Evolutionary conservation across 441 rosid species (phyloP), one percentile per base, ranked within the genome.

Genomic region (Gossypium davidsonii): DNA sequence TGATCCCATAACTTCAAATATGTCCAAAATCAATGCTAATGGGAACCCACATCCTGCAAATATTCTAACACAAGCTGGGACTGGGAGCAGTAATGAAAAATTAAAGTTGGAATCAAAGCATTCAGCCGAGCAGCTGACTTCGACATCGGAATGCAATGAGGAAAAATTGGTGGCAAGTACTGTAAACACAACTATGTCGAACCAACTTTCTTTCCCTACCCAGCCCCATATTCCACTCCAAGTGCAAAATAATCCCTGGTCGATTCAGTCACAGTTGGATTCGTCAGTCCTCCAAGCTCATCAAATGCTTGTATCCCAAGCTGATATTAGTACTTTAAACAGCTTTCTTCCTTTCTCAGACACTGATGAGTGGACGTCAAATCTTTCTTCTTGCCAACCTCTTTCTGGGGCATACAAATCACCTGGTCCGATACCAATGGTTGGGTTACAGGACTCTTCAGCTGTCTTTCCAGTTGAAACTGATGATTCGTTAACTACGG

Each of bases 281-380:
- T 60, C 88, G 15, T 28, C 81, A 2, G 6, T 61, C 14, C 18
- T 75, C 52, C 82, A 80, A 3, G 42, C 83, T 4, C 91, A 83
- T 20, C 91, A 84, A 68, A 74, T 77, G 21, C 84, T 81, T 37
- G 21, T 81, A 8, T 81, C 85, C 39, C 88, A 73, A 74, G 77
- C 85, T 61, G 91, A 91, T 79, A 68, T 79, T 51, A 73, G 60
- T 76, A 15, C 51, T 37, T 51, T 79, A 18, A 87, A 77, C 58
- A 84, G 88, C 39, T 80, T 83, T 17, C 85, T 88, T 67, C 85
- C 87, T 26, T 82, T 89, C 71, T 60, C 82, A 6, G 92, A 87
- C 64, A 74, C 86, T 0, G 92, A 88, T 60, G 98, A 95, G 65
- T 85, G 90, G 89, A 80, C 85, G 17, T 79, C 89, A 42, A 77